Evolutionary conservation across 2,329 filamentous ascomycete genomes (phyloP).

Genomic region (Xylariaceae sp.): DNA sequence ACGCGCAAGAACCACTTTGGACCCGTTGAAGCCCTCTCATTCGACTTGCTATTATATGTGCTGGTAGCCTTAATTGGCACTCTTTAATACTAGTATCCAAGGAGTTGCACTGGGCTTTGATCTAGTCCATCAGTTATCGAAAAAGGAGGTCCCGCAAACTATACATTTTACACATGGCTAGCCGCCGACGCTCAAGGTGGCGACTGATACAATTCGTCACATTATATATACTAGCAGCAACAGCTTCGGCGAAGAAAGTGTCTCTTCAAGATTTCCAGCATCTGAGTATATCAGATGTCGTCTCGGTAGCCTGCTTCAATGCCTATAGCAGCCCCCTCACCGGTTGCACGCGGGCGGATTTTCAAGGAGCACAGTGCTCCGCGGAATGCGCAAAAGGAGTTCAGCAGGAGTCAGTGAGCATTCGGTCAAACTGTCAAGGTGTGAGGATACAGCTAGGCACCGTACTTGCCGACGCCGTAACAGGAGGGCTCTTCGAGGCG

Average conservation of each 20-base stretch:
- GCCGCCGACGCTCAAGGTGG: conserved; percentile 17
- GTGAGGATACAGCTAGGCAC: conserved; percentile 22
- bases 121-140: neutral
- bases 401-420: conserved; percentile 11
- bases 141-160: neutral
- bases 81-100: neutral
- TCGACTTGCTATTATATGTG: conserved; percentile 1
- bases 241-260: conserved; percentile 20
- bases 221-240: conserved; percentile 21
- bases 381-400: conserved; percentile 26
- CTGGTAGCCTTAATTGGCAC: neutral
- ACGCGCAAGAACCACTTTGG: neutral
- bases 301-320: conserved; percentile 24
- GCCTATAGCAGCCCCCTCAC: conserved; percentile 26
- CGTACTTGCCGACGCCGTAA: conserved; percentile 25
- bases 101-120: neutral
- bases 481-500: conserved; percentile 23
- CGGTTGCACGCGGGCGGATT: conserved; percentile 25
- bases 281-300: conserved; percentile 26
- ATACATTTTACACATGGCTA: conserved; percentile 8
- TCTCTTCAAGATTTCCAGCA: conserved; percentile 29
- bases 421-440: conserved; percentile 21
- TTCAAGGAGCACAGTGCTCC: conserved; percentile 26
- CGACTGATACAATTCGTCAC: conserved; percentile 16
- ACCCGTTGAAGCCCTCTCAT: neutral